phyloP scores from a whole-genome alignment of 2,329 filamentous ascomycete species.

The Paecilomyces formosus region DNA sequence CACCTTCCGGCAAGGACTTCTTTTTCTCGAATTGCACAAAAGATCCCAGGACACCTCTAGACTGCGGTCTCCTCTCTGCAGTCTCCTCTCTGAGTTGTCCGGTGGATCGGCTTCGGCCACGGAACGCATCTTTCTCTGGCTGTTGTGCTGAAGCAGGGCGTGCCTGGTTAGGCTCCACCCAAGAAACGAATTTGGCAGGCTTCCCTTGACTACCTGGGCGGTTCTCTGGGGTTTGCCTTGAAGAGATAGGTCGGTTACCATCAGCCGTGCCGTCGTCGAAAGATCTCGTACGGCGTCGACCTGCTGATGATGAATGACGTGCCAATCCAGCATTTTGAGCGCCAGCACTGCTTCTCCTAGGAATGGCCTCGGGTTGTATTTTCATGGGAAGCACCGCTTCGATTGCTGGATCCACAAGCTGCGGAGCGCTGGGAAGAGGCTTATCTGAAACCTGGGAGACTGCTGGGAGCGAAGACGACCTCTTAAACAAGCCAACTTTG shows the following conservation, averaged over 20 bases:
- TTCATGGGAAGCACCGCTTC: constrained; percentile 7
- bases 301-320: background rate
- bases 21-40: constrained; percentile 3
- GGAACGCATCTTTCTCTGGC: constrained; percentile 6
- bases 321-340: background rate
- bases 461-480: constrained; percentile 3
- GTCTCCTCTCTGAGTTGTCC: constrained; percentile 18
- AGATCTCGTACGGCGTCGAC: constrained; percentile 8
- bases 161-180: background rate
- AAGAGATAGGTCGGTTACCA: background rate
- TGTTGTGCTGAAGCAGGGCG: constrained; percentile 19
- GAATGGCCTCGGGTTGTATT: constrained; percentile 4
- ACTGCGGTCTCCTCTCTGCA: constrained; percentile 11
- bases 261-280: constrained; percentile 11
- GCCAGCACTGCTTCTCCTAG: constrained; percentile 12
- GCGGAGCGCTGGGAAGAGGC: constrained; percentile 23
- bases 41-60: constrained; percentile 7
- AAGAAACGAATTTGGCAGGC: constrained; percentile 9
- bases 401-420: constrained; percentile 2
- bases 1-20: constrained; percentile 5
- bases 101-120: constrained; percentile 17
- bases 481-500: constrained; percentile 18
- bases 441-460: constrained; percentile 14
- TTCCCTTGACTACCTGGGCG: constrained; percentile 9
- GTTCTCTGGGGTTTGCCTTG: background rate